Evolutionary conservation across 306 rosid genomes (phyloP).

Genomic region (Sicyos baderoa): DNA sequence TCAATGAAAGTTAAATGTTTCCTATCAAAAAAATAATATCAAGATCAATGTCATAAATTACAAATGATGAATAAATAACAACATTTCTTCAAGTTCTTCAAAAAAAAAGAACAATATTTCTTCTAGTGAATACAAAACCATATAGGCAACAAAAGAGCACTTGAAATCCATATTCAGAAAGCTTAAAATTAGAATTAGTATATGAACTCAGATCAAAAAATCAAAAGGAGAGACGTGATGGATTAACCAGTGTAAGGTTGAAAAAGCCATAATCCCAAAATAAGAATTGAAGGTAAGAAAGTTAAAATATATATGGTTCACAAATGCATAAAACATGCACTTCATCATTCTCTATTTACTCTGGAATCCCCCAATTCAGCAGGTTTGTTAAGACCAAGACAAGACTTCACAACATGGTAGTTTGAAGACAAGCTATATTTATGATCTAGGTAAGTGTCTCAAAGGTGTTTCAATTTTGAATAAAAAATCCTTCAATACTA

Average conservation of each 20-base stretch:
- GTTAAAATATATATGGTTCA: not conserved
- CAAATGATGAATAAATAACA: conserved; percentile 1
- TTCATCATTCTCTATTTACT: not conserved
- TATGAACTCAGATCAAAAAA: not conserved
- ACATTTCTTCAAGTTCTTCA: not conserved
- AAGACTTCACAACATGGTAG: not conserved
- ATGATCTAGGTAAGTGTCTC: not conserved
- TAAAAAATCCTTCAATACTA: too few relatives aligned
- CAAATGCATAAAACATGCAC: not conserved
- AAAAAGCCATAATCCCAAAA: not conserved
- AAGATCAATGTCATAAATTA: not conserved
- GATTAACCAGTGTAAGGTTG: not conserved
- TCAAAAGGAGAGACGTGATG: not conserved
- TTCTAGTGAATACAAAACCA: not conserved
- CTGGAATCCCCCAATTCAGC: not conserved
- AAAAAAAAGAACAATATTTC: not conserved
- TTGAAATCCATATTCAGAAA: not conserved
- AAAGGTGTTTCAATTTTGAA: not conserved
- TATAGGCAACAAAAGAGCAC: not conserved
- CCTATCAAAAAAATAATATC: too few relatives aligned
- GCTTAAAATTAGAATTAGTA: not conserved
- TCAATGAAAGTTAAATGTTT: too few relatives aligned
- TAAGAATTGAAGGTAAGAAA: conserved; percentile 1
- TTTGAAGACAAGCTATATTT: not conserved
- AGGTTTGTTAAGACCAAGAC: not conserved